Base-by-base conservation (phyloP, 345 rosid genomes). In the Isatis tinctoria region DNA sequence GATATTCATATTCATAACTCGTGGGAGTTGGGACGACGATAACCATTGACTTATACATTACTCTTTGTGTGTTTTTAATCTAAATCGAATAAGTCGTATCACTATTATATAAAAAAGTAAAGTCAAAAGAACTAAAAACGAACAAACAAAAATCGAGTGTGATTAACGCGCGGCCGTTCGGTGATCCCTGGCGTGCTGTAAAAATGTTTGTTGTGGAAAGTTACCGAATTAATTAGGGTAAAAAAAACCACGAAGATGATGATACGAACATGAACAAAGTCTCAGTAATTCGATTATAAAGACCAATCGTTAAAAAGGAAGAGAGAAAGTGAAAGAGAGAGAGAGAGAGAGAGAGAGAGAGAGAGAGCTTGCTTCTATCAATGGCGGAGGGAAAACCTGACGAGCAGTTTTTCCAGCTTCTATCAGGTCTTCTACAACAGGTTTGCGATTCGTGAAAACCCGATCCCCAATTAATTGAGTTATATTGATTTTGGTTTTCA, bases 391-490 rank as follows among this genome's bases (percentile, higher is more conserved):
- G 81, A 1, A 82, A 78, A 72, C 65, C 85, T 3, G 97, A 92
- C 59, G 84, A 85, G 2, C 90, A 87, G 79, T 81, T 92, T 16
- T 88, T 89, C 73, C 78, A 84, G 69, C 90, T 89, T 56, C 96
- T 92, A n/a, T 83, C 89, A 18, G 69, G 74, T 80, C 88, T 92
- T 60, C 84, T 92, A 1, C 93, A 89, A 49, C 87, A 89, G 87
- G 97, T 82, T 28, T 3, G 12, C 30, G 4, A 43, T 43, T 62
- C 43, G 8, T 51, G 22, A 4, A 28, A 28, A 7, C 10, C 0
- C 8, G 14, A 66, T 57, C 67, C 54, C n/a, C 2, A 20, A 22
- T 59, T 48, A 30, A 26, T 52, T 10, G 12, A 2, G 27, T 32
- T 47, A 3, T 37, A 37, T 20, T n/a, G 9, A 13, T n/a, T n/a